These are phyloP conservation scores for Talaromyces marneffei DNA, from an alignment of 2,329 filamentous ascomycete genomes.

Conservation along the genomic window DNA sequence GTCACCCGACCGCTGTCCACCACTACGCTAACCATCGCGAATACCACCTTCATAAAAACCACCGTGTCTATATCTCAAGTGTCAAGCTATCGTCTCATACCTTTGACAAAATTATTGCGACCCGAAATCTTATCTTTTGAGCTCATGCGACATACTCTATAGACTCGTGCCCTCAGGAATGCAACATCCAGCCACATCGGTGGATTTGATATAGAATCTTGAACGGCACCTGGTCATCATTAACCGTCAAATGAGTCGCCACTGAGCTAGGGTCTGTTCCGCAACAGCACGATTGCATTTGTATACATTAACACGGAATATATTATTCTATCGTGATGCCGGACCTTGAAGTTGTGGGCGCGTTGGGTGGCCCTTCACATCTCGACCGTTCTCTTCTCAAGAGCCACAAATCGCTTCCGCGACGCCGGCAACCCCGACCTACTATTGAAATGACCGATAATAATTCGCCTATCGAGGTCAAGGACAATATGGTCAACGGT, in stretches of 20 bases:
- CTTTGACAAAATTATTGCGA: not conserved
- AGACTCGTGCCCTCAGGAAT: not conserved
- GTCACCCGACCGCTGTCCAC: constrained; percentile 9
- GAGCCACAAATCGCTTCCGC: constrained; percentile 38
- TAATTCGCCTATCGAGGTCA: constrained; percentile 22
- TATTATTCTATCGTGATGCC: constrained; percentile 24
- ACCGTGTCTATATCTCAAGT: not conserved
- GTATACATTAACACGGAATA: not conserved
- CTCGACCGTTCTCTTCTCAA: constrained; percentile 30
- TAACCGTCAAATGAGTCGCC: not conserved
- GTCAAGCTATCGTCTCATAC: too few species aligned
- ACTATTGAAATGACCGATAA: constrained; percentile 19
- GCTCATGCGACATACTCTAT: not conserved
- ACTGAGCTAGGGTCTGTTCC: not conserved
- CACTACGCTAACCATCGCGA: constrained; percentile 12
- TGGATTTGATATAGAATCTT: not conserved
- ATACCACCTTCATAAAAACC: not conserved
- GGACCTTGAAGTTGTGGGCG: constrained; percentile 24
- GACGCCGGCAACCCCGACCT: constrained; percentile 26
- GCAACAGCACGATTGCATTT: not conserved
- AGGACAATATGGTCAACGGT: constrained; percentile 22
- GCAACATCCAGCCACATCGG: not conserved
- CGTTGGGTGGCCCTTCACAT: constrained; percentile 23
- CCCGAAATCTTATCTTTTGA: too few species aligned
- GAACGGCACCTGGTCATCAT: not conserved